Percentiles rank a stretch among this genome's conserved stretches.
phyloP scores from a whole-genome alignment of 192 early-diverging fungal genomes.

The Linnemannia zychae region DNA sequence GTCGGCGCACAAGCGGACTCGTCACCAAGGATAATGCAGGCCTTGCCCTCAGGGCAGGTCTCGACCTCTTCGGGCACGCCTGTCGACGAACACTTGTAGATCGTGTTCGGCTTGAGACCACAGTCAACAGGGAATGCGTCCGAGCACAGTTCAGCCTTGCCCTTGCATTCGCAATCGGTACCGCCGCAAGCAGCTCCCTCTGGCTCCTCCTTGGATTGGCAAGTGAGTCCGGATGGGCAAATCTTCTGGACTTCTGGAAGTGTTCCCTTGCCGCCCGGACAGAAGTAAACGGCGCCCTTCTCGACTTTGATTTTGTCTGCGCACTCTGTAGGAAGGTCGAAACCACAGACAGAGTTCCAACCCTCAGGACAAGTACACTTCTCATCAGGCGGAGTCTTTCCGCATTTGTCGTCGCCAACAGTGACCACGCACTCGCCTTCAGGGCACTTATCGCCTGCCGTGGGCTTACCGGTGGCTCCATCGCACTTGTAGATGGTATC shows the following conservation, averaged over 20 bases:
- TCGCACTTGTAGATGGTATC: not conserved
- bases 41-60: not conserved
- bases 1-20: not conserved
- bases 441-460: not conserved
- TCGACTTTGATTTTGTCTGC: not conserved
- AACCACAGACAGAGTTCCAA: not conserved
- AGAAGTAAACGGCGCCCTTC: not conserved
- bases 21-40: not conserved
- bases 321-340: not conserved
- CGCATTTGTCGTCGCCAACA: not conserved
- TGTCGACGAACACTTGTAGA: constrained; percentile 7
- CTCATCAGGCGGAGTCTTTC: not conserved
- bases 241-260: not conserved
- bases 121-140: constrained; percentile 3
- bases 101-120: not conserved
- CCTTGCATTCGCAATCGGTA: not conserved
- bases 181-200: constrained; percentile 9
- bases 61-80: constrained; percentile 6
- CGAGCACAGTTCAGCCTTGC: constrained; percentile 9
- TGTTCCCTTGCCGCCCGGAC: not conserved
- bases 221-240: not conserved
- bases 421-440: not conserved
- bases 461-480: not conserved
- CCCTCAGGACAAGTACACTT: not conserved
- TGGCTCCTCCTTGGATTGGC: not conserved